Base-by-base conservation (phyloP, 495 filamentous ascomycete genomes). In the Talaromyces adpressus region DNA sequence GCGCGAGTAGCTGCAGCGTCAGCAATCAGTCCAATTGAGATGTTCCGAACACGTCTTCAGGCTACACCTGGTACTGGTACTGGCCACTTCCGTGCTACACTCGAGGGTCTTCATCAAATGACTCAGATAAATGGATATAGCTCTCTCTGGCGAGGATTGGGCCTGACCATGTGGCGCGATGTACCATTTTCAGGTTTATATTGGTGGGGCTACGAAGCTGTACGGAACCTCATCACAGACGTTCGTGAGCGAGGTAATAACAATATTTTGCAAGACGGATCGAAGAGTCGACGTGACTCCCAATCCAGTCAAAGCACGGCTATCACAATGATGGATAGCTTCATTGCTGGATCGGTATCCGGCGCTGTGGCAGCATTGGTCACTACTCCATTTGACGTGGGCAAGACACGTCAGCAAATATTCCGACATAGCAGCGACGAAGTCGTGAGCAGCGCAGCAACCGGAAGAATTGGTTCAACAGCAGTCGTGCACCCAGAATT, bases 111-210 rank as follows among this genome's bases (percentile, higher is more conserved):
- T 7, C 77, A 83, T 62, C 84, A 90, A 36, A 93, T 98, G 92
- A 91, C 96, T 0, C 75, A 79, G 7, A 73, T 71, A 0, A 82
- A 89, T 59, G 94, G 94, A 6, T 90, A 93, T 63, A 80, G 80
- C 8, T 90, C 92, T 1, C 83, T 98, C 0, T 98, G 94, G 94
- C 81, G 94, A n/a, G 94, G 94, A 0, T 75, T 98, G 61, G 91
- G 89, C 0, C 80, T 98, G 32, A 98, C 93, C 0, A 85, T 98
- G 68, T 98, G 94, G 94, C 83, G 94, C 30, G 94, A 98, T 71
- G 94, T 97, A 0, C 94, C 94, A 1, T 98, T 98, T 70, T 97
- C 93, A 5, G 94, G 89, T 7, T 81, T 98, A 61, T 98, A 98
- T 77, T 98, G 94, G 94, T 91, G 89, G 85, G 94, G 94, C 12